A percentile compares a stretch with the other conserved stretches of the same genome.
Conservation (phyloP, 768 basidiomycete species). For the Leccinum variicolor region DNA sequence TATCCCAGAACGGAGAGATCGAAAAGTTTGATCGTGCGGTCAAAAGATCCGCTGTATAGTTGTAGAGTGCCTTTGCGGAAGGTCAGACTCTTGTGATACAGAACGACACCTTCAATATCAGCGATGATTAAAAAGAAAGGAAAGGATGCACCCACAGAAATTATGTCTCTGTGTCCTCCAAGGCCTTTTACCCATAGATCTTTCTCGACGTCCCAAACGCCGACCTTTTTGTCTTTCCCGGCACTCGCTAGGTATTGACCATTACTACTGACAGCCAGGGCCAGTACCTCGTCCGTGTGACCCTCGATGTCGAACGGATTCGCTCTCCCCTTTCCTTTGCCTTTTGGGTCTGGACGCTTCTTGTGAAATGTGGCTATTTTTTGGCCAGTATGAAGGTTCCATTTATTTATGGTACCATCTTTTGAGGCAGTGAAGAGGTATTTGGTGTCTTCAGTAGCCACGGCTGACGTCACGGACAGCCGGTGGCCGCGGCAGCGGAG, state of each 20-base stretch:
- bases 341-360: slow-evolving; percentile 43
- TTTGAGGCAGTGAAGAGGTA: slow-evolving; percentile 89
- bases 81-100: slow-evolving; percentile 49
- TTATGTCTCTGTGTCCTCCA: slow-evolving; percentile 68
- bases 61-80: slow-evolving; percentile 73
- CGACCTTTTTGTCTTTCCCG: slow-evolving; percentile 77
- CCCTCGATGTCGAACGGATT: slow-evolving; percentile 53
- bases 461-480: slow-evolving; percentile 77
- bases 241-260: slow-evolving; percentile 84
- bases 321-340: slow-evolving; percentile 57
- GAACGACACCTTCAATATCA: neutral
- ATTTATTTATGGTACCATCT: slow-evolving; percentile 86
- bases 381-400: slow-evolving; percentile 68
- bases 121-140: slow-evolving; percentile 31
- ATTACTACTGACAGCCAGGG: slow-evolving; percentile 81
- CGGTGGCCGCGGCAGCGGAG: slow-evolving; percentile 73
- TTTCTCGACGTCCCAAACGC: slow-evolving; percentile 81
- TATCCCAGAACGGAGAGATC: slow-evolving; percentile 83
- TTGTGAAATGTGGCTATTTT: slow-evolving; percentile 61
- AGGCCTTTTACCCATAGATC: slow-evolving; percentile 78
- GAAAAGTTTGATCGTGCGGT: slow-evolving; percentile 89
- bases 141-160: slow-evolving; percentile 56
- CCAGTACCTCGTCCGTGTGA: slow-evolving; percentile 83
- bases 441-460: slow-evolving; percentile 66
- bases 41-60: slow-evolving; percentile 74